phyloP scores from a whole-genome alignment of 2,329 filamentous ascomycete species.

The Aspergillus tubingensis region DNA sequence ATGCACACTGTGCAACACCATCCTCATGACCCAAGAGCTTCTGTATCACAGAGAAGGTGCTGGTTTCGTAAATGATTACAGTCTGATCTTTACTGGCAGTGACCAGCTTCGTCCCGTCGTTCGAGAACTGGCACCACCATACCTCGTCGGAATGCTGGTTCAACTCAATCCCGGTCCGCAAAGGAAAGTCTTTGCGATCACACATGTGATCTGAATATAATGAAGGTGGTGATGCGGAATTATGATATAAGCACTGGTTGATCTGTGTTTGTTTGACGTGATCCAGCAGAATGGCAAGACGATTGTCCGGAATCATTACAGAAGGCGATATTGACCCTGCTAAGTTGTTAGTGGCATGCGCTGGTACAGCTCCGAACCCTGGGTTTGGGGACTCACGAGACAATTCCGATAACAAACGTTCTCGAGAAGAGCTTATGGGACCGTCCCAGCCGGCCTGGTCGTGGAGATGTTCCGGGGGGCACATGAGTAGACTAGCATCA shows the following conservation, averaged over 20 bases:
- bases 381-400: slow-evolving; percentile 64
- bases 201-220: slow-evolving; percentile 88
- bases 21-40: slow-evolving; percentile 65
- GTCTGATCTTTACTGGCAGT: slow-evolving; percentile 75
- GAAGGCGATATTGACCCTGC: slow-evolving; percentile 88
- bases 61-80: slow-evolving; percentile 80
- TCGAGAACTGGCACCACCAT: slow-evolving; percentile 89
- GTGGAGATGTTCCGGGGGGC: slow-evolving; percentile 74
- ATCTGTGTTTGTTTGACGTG: slow-evolving; percentile 85
- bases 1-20: slow-evolving; percentile 78
- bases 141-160: slow-evolving; percentile 77
- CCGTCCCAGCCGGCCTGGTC: slow-evolving; percentile 82
- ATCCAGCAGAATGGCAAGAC: slow-evolving; percentile 76
- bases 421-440: slow-evolving; percentile 71
- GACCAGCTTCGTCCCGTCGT: slow-evolving; percentile 79
- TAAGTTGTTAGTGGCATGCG: slow-evolving; percentile 2
- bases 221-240: slow-evolving; percentile 73
- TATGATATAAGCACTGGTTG: slow-evolving; percentile 83
- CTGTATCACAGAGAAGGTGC: slow-evolving; percentile 65
- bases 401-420: slow-evolving; percentile 73
- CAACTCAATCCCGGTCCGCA: slow-evolving; percentile 69
- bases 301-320: slow-evolving; percentile 93
- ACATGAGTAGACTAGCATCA: slow-evolving; percentile 76
- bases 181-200: slow-evolving; percentile 76
- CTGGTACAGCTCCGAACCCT: too few relatives aligned